A percentile compares a stretch with the other conserved stretches of the same genome.
These are phyloP conservation scores for Raphanus sativus DNA, from an alignment of 345 rosid species.

Conservation along the genomic window DNA sequence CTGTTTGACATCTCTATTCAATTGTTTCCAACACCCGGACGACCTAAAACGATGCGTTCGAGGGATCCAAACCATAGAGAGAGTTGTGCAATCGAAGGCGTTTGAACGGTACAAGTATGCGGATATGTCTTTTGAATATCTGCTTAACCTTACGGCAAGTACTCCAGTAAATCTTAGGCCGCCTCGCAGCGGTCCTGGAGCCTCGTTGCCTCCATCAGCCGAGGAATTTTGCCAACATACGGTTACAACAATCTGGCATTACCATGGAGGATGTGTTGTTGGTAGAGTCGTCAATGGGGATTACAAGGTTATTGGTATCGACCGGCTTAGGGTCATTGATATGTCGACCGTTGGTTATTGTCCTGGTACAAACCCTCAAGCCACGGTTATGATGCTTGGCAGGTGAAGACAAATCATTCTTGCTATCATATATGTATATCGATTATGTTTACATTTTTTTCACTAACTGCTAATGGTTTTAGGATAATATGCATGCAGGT, in stretches of 20 bases:
- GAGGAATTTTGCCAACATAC: constrained; percentile 75
- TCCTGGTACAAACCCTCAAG: constrained; percentile 94
- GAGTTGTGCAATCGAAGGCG: constrained; percentile 49
- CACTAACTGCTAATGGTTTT: background rate
- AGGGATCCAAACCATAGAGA: constrained; percentile 55
- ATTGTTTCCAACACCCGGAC: constrained; percentile 55
- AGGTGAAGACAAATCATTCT: constrained; percentile 45
- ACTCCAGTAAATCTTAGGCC: constrained; percentile 72
- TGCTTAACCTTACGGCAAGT: constrained; percentile 52
- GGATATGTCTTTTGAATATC: constrained; percentile 33
- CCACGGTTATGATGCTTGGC: constrained; percentile 99
- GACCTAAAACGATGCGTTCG: constrained; percentile 54
- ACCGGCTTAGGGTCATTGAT: constrained; percentile 64
- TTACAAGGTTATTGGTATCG: constrained; percentile 63
- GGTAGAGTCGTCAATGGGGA: constrained; percentile 69
- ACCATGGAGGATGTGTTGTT: constrained; percentile 89
- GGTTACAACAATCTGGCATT: constrained; percentile 92
- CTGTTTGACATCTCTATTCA: no score
- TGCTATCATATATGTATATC: background rate
- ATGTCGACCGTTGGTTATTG: constrained; percentile 75
- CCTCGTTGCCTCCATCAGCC: constrained; percentile 42
- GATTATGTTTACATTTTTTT: background rate
- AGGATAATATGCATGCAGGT: constrained; percentile 48
- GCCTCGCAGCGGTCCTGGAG: constrained; percentile 47
- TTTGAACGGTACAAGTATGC: constrained; percentile 47